These are phyloP conservation scores for Graphilbum sp. DNA, from an alignment of 2,329 filamentous ascomycete genomes.

Conservation along the genomic window DNA sequence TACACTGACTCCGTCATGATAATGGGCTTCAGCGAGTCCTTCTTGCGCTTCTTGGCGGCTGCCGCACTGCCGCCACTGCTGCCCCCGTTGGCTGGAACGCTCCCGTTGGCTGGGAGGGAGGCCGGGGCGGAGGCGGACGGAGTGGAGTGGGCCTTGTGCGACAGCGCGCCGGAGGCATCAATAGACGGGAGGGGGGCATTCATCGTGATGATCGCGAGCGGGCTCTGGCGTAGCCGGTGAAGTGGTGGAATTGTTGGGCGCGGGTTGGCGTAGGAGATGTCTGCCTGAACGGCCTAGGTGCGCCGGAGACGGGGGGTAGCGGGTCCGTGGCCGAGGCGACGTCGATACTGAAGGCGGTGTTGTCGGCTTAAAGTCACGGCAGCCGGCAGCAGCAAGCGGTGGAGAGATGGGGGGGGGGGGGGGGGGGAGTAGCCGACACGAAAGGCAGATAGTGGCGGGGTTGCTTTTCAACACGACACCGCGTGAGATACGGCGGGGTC, in stretches of 20 bases:
- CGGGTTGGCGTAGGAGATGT: no score
- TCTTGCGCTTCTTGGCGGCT: conserved; percentile 51
- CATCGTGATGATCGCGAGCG: conserved; percentile 5
- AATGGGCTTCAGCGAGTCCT: conserved; percentile 58
- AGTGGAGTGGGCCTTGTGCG: conserved; percentile 2
- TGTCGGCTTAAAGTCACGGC: no score
- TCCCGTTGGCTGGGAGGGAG: neutral
- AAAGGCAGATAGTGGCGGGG: neutral
- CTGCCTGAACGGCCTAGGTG: no score
- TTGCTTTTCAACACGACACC: no score
- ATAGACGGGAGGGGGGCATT: conserved; percentile 6
- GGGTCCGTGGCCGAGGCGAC: no score
- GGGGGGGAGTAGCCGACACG: no score
- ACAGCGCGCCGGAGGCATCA: conserved; percentile 3
- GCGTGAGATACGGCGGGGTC: no score
- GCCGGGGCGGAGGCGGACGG: conserved; percentile 1
- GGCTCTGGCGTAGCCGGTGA: neutral
- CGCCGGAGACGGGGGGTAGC: no score
- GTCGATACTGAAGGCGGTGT: no score
- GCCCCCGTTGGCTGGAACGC: conserved; percentile 3
- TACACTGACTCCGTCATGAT: conserved; percentile 43
- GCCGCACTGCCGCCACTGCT: neutral
- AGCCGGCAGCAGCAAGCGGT: neutral
- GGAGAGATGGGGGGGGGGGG: neutral
- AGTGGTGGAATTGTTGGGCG: no score